Evolutionary conservation across 2,329 filamentous ascomycete genomes (phyloP).

Genomic region (Simplicillium sp.): DNA sequence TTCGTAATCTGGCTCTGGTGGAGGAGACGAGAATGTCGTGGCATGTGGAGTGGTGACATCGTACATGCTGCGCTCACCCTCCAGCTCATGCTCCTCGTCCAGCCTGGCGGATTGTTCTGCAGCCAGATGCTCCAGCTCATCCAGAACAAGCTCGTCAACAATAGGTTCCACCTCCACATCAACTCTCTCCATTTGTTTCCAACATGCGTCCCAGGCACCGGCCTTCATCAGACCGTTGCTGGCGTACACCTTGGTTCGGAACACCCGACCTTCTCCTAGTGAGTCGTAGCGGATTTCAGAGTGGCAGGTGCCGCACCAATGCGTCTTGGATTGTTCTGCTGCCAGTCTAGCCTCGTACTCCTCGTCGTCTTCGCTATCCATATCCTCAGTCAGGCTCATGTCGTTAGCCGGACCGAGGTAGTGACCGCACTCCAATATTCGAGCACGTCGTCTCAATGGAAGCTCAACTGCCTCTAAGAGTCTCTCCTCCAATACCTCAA

Average conservation of each 20-base stretch:
- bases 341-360: constrained; percentile 18
- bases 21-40: constrained; percentile 5
- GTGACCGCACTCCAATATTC: constrained; percentile 67
- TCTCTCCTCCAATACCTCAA: constrained; percentile 69
- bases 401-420: constrained; percentile 56
- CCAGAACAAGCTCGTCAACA: constrained; percentile 48
- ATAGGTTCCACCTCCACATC: constrained; percentile 84
- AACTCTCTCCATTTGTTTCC: constrained; percentile 97
- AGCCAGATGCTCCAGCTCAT: constrained; percentile 49
- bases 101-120: constrained; percentile 31
- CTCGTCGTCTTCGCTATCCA: constrained; percentile 37
- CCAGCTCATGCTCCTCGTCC: constrained; percentile 16
- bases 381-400: constrained; percentile 29
- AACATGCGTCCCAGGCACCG: constrained; percentile 86
- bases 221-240: constrained; percentile 90
- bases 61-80: constrained; percentile 1
- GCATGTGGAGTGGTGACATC: constrained; percentile 4
- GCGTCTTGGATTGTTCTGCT: constrained; percentile 22
- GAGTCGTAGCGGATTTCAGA: constrained; percentile 45
- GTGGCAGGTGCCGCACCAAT: constrained; percentile 50
- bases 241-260: constrained; percentile 81
- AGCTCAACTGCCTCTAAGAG: constrained; percentile 67
- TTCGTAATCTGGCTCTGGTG: constrained; percentile 8
- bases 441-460: constrained; percentile 51
- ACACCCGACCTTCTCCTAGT: constrained; percentile 47